A percentile compares a stretch with the other conserved stretches of the same genome.
phyloP scores from a whole-genome alignment of 495 filamentous ascomycete species.

The Hypoxylon perforatum region DNA sequence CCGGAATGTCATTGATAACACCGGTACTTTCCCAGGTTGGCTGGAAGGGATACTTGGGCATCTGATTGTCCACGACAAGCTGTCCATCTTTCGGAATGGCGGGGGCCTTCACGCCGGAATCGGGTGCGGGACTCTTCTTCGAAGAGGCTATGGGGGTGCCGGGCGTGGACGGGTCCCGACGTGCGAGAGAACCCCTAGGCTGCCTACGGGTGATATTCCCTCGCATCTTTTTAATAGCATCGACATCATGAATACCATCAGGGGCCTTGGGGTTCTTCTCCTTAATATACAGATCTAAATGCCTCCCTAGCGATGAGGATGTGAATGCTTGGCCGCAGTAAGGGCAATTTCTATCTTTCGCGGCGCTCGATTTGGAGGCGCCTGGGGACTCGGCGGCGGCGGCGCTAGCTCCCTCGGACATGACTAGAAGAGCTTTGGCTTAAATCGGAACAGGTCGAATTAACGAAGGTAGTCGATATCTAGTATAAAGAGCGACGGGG shows the following conservation, averaged over 20 bases:
- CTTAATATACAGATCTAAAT: slow-evolving; percentile 90
- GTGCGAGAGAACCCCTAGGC: slow-evolving; percentile 68
- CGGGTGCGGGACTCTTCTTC: slow-evolving; percentile 44
- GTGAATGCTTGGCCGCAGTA: slow-evolving; percentile 89
- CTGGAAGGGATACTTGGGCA: slow-evolving; percentile 67
- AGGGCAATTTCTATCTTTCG: slow-evolving; percentile 85
- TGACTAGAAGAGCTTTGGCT: slow-evolving; percentile 14
- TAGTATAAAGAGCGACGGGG: slow-evolving; percentile 7
- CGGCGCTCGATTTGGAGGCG: slow-evolving; percentile 51
- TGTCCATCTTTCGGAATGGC: slow-evolving; percentile 50
- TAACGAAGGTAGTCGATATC: slow-evolving; percentile 13
- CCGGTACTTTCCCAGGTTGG: slow-evolving; percentile 78
- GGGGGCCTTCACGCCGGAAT: slow-evolving; percentile 39
- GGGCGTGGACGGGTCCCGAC: slow-evolving; percentile 61
- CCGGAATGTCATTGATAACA: slow-evolving; percentile 80
- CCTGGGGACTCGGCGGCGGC: slow-evolving; percentile 46
- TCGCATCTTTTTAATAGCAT: slow-evolving; percentile 83
- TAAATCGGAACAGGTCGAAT: background rate
- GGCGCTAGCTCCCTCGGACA: slow-evolving; percentile 36
- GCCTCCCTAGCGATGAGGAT: slow-evolving; percentile 90
- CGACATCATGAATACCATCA: slow-evolving; percentile 88
- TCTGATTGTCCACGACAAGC: slow-evolving; percentile 61
- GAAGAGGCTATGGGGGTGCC: slow-evolving; percentile 53
- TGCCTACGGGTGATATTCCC: slow-evolving; percentile 86
- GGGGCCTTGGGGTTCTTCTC: slow-evolving; percentile 84